Conservation (phyloP, 2,329 filamentous ascomycete genomes). For the Fusarium mangiferae region DNA sequence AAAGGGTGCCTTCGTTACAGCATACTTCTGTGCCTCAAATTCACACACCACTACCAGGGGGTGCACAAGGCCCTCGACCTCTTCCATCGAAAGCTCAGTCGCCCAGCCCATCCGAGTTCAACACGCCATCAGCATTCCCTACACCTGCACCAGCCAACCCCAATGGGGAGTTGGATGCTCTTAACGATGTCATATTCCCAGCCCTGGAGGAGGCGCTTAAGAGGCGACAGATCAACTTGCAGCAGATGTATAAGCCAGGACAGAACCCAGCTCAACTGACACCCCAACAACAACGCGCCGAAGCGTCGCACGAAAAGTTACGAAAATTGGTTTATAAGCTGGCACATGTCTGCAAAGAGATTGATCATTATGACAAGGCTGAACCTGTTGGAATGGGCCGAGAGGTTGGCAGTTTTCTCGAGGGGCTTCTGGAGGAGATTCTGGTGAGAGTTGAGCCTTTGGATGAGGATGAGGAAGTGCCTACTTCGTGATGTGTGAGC, state of each 20-base stretch:
- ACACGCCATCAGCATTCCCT: conserved; percentile 63
- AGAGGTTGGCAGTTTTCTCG: conserved; percentile 87
- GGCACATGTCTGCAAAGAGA: conserved; percentile 84
- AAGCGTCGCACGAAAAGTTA: conserved; percentile 83
- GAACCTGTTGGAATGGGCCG: conserved; percentile 94
- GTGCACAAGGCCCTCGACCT: conserved; percentile 38
- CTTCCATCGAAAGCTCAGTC: conserved; percentile 48
- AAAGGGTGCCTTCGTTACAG: conserved; percentile 45
- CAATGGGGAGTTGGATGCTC: conserved; percentile 80
- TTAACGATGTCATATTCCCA: conserved; percentile 91
- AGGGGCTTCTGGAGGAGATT: conserved; percentile 93
- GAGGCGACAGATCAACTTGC: conserved; percentile 74
- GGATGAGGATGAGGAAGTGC: conserved; percentile 71
- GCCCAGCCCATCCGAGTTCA: conserved; percentile 46
- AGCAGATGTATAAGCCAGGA: conserved; percentile 59
- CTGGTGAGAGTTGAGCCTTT: conserved; percentile 90
- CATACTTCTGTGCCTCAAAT: conserved; percentile 41
- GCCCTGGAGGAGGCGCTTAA: conserved; percentile 91
- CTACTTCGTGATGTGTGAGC: conserved; percentile 15
- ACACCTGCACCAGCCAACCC: conserved; percentile 66
- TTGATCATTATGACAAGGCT: conserved; percentile 87
- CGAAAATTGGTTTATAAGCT: conserved; percentile 84
- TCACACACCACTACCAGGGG: conserved; percentile 25
- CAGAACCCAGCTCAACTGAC: conserved; percentile 58
- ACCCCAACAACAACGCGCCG: conserved; percentile 73